Percentiles rank a stretch among this genome's conserved stretches.
These are phyloP conservation scores for Eucalyptus lansdowneana DNA, from an alignment of 345 rosid species.

Conservation along the genomic window DNA sequence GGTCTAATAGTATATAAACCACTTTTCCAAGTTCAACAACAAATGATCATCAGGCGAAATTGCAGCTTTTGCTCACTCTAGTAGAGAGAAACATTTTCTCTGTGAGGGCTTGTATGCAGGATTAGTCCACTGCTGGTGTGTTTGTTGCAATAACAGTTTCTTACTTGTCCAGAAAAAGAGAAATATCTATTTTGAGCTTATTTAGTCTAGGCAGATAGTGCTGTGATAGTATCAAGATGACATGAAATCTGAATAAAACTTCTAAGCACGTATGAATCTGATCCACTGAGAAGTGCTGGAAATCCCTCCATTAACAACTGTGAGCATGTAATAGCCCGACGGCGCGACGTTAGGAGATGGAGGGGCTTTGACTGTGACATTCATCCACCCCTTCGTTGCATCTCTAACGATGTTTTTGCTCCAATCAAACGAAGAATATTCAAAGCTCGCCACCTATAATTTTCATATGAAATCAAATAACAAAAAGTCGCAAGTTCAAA, in stretches of 20 bases:
- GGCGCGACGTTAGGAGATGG: conserved; percentile 40
- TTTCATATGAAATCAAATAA: background rate
- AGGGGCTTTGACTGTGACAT: conserved; percentile 18
- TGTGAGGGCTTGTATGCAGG: too few relatives aligned
- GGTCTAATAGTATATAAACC: background rate
- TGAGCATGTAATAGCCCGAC: conserved; percentile 44
- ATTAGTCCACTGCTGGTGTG: background rate
- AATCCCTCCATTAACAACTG: conserved; percentile 28
- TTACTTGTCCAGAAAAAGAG: background rate
- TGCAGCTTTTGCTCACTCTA: background rate
- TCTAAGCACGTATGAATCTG: background rate
- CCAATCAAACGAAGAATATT: too few relatives aligned
- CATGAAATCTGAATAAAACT: background rate
- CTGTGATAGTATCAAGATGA: background rate
- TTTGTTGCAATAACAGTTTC: background rate
- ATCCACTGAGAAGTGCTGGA: conserved; percentile 43
- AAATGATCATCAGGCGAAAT: background rate
- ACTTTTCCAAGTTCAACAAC: background rate
- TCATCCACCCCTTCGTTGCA: background rate
- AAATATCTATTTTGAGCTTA: background rate
- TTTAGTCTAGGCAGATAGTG: background rate
- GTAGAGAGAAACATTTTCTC: background rate
- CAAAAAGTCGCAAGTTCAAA: too few relatives aligned
- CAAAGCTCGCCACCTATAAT: too few relatives aligned
- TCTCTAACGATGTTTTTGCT: background rate